These are phyloP conservation scores for Leccinellum rugosiceps DNA, from an alignment of 768 basidiomycete species.

Conservation along the genomic window DNA sequence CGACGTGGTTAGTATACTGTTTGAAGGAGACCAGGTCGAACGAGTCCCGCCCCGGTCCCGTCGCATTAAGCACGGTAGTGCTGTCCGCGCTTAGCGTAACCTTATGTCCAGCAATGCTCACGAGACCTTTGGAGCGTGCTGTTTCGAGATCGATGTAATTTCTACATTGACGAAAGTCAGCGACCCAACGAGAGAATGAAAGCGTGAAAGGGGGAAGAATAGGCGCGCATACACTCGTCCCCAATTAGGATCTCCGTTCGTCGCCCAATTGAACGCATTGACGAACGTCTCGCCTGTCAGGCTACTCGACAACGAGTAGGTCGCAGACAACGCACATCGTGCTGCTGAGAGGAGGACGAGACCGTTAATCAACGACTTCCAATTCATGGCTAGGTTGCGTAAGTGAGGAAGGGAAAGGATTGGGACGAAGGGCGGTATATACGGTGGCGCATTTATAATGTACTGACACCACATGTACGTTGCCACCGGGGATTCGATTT, in stretches of 20 bases:
- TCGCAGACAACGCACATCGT: conserved; percentile 32
- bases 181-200: neutral
- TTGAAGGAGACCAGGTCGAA: conserved; percentile 32
- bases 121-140: conserved; percentile 55
- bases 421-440: neutral
- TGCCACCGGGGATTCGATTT: neutral
- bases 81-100: conserved; percentile 35
- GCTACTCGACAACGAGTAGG: conserved; percentile 46
- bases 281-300: conserved; percentile 49
- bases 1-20: conserved; percentile 34
- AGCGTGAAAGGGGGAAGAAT: neutral
- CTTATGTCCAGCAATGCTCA: conserved; percentile 46
- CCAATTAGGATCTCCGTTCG: conserved; percentile 28
- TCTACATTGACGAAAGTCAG: conserved; percentile 13
- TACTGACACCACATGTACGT: neutral
- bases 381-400: neutral
- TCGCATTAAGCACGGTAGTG: conserved; percentile 28
- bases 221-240: conserved; percentile 25
- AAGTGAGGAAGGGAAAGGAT: neutral
- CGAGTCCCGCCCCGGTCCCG: conserved; percentile 37
- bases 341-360: conserved; percentile 9
- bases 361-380: neutral
- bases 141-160: conserved; percentile 47
- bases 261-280: conserved; percentile 28
- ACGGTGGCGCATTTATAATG: neutral